These are phyloP conservation scores for Alternaria viburni DNA, from an alignment of 2,329 filamentous ascomycete species.

Conservation along the genomic window DNA sequence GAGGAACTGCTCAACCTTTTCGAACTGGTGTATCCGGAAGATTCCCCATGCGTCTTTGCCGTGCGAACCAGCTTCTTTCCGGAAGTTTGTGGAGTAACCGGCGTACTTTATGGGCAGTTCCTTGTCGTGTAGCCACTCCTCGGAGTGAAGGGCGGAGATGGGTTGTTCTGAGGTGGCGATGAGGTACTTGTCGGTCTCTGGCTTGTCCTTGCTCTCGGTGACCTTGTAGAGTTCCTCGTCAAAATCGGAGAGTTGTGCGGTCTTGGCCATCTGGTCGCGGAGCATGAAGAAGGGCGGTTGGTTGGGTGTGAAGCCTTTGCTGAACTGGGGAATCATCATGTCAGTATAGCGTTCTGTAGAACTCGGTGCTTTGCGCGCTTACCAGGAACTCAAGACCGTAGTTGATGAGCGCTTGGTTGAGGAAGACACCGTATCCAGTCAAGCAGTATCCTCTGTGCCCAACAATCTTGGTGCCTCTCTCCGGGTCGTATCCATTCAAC, in stretches of 20 bases:
- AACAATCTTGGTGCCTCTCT: conserved; percentile 80
- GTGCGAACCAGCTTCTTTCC: conserved; percentile 91
- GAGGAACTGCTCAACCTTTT: conserved; percentile 61
- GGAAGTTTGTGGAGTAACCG: conserved; percentile 93
- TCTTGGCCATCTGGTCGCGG: conserved; percentile 96
- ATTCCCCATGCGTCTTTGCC: conserved; percentile 96
- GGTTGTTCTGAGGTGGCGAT: conserved; percentile 93
- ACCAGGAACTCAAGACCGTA: conserved; percentile 64
- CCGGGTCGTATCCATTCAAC: conserved; percentile 89
- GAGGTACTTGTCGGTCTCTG: conserved; percentile 76
- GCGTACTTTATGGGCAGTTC: conserved; percentile 86
- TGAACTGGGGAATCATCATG: conserved; percentile 47
- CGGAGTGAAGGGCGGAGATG: conserved; percentile 87
- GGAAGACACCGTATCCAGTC: conserved; percentile 84
- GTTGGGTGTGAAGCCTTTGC: conserved; percentile 80
- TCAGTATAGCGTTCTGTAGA: neutral
- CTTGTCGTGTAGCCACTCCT: conserved; percentile 84
- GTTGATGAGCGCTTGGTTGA: conserved; percentile 93
- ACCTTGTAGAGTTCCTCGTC: conserved; percentile 99
- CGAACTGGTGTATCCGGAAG: conserved; percentile 97
- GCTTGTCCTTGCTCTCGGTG: conserved; percentile 77
- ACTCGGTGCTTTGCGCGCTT: neutral
- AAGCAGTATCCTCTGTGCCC: conserved; percentile 95
- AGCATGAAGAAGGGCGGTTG: conserved; percentile 73
- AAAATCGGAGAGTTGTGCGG: conserved; percentile 94